Evolutionary conservation across 129 eudicot species (phyloP), one percentile per base, ranked within the genome.

Genomic region (Ambrosia trifida): DNA sequence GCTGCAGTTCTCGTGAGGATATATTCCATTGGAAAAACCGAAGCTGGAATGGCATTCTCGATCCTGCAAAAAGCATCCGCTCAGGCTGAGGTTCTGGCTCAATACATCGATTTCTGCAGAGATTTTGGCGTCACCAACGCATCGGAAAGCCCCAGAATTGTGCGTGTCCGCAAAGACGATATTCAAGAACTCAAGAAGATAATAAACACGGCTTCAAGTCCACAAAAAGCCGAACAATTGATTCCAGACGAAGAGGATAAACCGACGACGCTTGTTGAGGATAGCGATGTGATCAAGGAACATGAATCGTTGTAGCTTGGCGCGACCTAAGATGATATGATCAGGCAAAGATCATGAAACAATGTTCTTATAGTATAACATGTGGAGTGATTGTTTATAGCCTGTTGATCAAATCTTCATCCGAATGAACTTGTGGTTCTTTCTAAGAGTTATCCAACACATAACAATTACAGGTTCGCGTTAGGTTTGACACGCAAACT

Each of bases 81-180:
- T 10, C 96, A 93, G 43, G 96, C 86, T 2, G 81, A 89, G 5
- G 88, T 83, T n/a, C 79, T 92, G 33, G 36, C 78, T 9, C 61
- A 12, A 12, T 92, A 84, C 64, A 71, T 85, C 17, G 79, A 82
- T 3, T 56, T 85, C 30, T 92, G 96, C 60, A 72, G 73, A 4
- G 83, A 85, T 20, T 76, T 89, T 5, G 95, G 98, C 14, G 87
- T 92, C 1, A 52, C 61, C 0, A 85, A 83, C 61, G 95, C 91
- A 1, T 28, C 83, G 1, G 87, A 83, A 11, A 81, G 79, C 58
- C 96, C 95, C 0, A 53, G 51, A 24, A 64, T 89, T 9, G 86
- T 72, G 24, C 74, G 57, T 13, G 72, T 92, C 3, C 74, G 78
- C 0, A 66, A 85, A 2, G 88, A 85, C 9, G 96, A 84, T 41